Conservation (phyloP, 495 filamentous ascomycete genomes). For the Lasiosphaeria hispida region DNA sequence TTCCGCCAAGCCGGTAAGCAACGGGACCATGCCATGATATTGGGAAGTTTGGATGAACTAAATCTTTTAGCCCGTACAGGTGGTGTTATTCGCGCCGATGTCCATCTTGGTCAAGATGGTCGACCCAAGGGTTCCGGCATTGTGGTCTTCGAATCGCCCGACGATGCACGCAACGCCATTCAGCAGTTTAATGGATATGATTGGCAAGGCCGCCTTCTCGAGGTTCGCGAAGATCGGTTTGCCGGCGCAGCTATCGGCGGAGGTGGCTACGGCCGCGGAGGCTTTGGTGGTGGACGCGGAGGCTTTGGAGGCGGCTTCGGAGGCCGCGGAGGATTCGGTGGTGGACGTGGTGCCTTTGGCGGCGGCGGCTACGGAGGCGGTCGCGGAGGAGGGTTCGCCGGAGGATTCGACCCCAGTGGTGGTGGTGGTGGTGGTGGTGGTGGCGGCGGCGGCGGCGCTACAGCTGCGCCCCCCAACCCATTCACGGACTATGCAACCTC, state of each 20-base stretch:
- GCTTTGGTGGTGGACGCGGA: conserved; percentile 51
- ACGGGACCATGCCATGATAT: neutral
- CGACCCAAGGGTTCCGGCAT: conserved; percentile 95
- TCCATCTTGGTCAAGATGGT: conserved; percentile 87
- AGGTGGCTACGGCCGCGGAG: conserved; percentile 58
- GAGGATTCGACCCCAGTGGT: conserved; percentile 25
- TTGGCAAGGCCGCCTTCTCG: conserved; percentile 90
- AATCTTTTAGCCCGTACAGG: conserved; percentile 58
- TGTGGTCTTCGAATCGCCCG: conserved; percentile 90
- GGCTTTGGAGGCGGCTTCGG: conserved; percentile 34
- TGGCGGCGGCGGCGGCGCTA: conserved; percentile 43
- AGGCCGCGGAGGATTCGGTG: conserved; percentile 51
- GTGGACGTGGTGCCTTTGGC: conserved; percentile 34
- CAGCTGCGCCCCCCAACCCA: conserved; percentile 73
- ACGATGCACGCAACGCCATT: conserved; percentile 94
- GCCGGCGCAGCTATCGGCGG: conserved; percentile 62
- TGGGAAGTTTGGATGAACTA: neutral
- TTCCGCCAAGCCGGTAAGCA: conserved; percentile 96
- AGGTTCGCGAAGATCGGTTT: conserved; percentile 96
- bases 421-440: conserved; percentile 31
- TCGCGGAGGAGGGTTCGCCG: conserved; percentile 28
- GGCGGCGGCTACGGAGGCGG: conserved; percentile 52
- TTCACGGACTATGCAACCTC: conserved; percentile 94
- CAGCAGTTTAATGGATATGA: conserved; percentile 97
- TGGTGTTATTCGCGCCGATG: conserved; percentile 90